phyloP scores from a whole-genome alignment of 768 basidiomycete genomes.

The Rubroboletus satanas region DNA sequence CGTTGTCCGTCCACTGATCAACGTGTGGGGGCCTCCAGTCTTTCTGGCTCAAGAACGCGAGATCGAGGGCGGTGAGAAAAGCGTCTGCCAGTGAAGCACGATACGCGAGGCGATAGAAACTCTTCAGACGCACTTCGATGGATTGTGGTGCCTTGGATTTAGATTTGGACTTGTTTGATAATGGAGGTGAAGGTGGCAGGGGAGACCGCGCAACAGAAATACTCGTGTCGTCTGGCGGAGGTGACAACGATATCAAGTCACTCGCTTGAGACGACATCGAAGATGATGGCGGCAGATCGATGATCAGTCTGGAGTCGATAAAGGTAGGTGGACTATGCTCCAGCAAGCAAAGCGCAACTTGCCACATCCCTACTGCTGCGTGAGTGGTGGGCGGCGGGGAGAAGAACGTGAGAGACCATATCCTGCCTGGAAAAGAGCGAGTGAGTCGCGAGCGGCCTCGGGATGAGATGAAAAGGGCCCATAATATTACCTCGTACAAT shows the following conservation, averaged over 20 bases:
- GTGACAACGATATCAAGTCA: slow-evolving; percentile 10
- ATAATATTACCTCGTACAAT: slow-evolving; percentile 48
- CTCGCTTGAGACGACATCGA: neutral
- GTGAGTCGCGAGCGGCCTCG: neutral
- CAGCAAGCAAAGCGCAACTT: slow-evolving; percentile 47
- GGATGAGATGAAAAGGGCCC: neutral
- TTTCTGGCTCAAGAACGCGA: slow-evolving; percentile 1
- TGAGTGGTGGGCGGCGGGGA: slow-evolving; percentile 7
- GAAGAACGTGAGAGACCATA: slow-evolving; percentile 28
- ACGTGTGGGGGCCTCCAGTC: slow-evolving; percentile 8
- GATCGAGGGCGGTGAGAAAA: slow-evolving; percentile 1
- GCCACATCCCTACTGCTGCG: slow-evolving; percentile 28
- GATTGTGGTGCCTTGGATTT: slow-evolving; percentile 4
- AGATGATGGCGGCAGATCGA: slow-evolving; percentile 32
- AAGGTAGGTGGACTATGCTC: slow-evolving; percentile 58
- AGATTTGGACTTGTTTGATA: neutral
- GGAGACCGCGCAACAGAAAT: neutral
- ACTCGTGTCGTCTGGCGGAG: neutral
- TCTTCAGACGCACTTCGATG: slow-evolving; percentile 33
- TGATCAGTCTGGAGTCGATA: slow-evolving; percentile 49
- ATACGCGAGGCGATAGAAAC: slow-evolving; percentile 19
- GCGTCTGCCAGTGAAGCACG: slow-evolving; percentile 11
- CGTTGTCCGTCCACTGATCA: slow-evolving; percentile 11
- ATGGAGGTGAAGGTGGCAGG: neutral
- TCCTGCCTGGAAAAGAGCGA: slow-evolving; percentile 15